Evolutionary conservation across 495 filamentous ascomycete genomes (phyloP).

Genomic region (Lentithecium fluviatile): DNA sequence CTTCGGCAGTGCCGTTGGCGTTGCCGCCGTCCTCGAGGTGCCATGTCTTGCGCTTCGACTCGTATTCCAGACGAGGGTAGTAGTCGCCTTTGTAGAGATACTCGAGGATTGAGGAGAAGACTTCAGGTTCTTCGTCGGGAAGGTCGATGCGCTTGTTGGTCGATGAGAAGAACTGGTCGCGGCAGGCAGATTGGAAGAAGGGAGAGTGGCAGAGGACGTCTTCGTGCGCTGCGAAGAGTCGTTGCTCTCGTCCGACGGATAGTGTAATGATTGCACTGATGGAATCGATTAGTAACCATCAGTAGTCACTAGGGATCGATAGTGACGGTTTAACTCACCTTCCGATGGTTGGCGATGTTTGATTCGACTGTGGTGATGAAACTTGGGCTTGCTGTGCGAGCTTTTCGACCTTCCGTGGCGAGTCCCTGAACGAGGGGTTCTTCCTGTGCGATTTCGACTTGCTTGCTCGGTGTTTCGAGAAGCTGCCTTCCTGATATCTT

Average conservation of each 20-base stretch:
- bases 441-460: constrained; percentile 44
- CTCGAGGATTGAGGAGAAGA: constrained; percentile 87
- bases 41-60: constrained; percentile 45
- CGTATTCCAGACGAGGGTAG: constrained; percentile 54
- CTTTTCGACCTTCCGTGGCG: constrained; percentile 32
- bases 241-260: constrained; percentile 70
- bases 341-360: constrained; percentile 34
- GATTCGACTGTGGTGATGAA: constrained; percentile 31
- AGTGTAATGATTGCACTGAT: constrained; percentile 77
- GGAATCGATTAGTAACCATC: constrained; percentile 33
- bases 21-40: constrained; percentile 39
- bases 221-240: constrained; percentile 89
- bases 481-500: constrained; percentile 43
- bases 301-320: background rate
- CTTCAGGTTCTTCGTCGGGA: constrained; percentile 81
- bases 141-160: constrained; percentile 70
- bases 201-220: constrained; percentile 74
- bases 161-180: constrained; percentile 62
- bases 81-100: constrained; percentile 96
- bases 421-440: constrained; percentile 43
- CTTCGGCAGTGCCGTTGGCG: constrained; percentile 33
- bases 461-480: constrained; percentile 41
- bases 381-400: constrained; percentile 29
- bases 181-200: constrained; percentile 65
- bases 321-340: constrained; percentile 23